phyloP scores from a whole-genome alignment of 2,329 filamentous ascomycete genomes.

The Cordyceps fumosorosea region DNA sequence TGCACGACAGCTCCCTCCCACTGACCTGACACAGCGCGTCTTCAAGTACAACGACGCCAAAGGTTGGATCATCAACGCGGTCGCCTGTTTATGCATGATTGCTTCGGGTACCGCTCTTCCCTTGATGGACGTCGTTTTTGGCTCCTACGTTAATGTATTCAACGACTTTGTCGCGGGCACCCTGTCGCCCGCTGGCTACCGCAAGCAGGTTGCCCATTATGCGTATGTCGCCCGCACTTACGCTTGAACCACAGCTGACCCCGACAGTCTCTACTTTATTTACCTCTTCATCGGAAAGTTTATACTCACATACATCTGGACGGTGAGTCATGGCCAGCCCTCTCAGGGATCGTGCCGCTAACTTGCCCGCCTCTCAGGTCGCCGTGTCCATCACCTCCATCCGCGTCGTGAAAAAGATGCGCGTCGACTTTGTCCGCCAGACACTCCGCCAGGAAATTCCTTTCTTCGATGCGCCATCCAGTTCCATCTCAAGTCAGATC shows the following conservation, averaged over 20 bases:
- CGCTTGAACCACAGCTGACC: neutral
- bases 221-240: slow-evolving; percentile 26
- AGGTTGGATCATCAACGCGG: slow-evolving; percentile 31
- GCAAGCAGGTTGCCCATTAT: slow-evolving; percentile 39
- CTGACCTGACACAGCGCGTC: slow-evolving; percentile 24
- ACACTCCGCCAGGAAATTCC: slow-evolving; percentile 45
- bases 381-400: slow-evolving; percentile 33
- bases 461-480: slow-evolving; percentile 44
- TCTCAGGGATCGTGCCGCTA: neutral
- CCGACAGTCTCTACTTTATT: slow-evolving; percentile 44
- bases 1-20: neutral
- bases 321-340: slow-evolving; percentile 29
- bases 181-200: slow-evolving; percentile 40
- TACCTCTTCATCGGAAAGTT: slow-evolving; percentile 53
- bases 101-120: slow-evolving; percentile 36
- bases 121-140: slow-evolving; percentile 55
- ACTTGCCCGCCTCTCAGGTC: slow-evolving; percentile 19
- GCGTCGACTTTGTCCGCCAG: slow-evolving; percentile 32
- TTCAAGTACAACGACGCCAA: slow-evolving; percentile 32
- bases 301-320: slow-evolving; percentile 46
- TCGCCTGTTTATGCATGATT: slow-evolving; percentile 31
- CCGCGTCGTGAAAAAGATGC: slow-evolving; percentile 29
- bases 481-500: slow-evolving; percentile 39
- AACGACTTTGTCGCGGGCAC: slow-evolving; percentile 45
- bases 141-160: slow-evolving; percentile 47